These are phyloP conservation scores for Eragrostis tef DNA, from an alignment of 202 grass and related monocot genomes.

Conservation along the genomic window DNA sequence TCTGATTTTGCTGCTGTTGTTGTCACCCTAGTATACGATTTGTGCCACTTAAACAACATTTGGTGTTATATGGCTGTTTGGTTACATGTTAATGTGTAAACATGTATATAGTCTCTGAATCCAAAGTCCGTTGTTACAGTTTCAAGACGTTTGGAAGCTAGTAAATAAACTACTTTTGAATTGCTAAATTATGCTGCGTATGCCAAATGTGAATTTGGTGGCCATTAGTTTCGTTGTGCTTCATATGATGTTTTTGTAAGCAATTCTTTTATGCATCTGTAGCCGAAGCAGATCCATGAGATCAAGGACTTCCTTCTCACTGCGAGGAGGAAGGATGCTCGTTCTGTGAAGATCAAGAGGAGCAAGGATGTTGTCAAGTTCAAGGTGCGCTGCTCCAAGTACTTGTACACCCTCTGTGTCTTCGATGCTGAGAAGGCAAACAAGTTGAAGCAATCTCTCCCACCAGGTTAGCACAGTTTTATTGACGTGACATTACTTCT, in stretches of 20 bases:
- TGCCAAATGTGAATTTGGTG: neutral
- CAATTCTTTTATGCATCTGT: neutral
- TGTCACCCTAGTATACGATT: neutral
- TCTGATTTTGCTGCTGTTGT: neutral
- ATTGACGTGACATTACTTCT: neutral
- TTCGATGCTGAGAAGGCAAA: conserved; percentile 78
- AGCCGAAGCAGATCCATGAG: conserved; percentile 87
- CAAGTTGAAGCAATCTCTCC: conserved; percentile 83
- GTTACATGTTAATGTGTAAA: accelerated
- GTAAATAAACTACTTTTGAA: neutral
- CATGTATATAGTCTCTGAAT: neutral
- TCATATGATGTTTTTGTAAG: neutral
- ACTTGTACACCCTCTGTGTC: conserved; percentile 77
- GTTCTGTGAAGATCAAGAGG: conserved; percentile 87
- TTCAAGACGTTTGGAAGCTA: neutral
- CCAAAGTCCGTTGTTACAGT: neutral
- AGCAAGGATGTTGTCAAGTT: conserved; percentile 83
- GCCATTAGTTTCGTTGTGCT: neutral
- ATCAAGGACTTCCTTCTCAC: conserved; percentile 89
- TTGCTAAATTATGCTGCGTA: neutral
- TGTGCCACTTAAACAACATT: neutral
- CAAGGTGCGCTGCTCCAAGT: conserved; percentile 79
- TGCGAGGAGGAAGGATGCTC: conserved; percentile 75
- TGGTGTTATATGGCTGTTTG: neutral
- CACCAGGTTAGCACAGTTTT: conserved; percentile 54